Percentiles rank a stretch among this genome's conserved stretches.
phyloP scores from a whole-genome alignment of 495 filamentous ascomycete genomes.

The Jackrogersella minutella region DNA sequence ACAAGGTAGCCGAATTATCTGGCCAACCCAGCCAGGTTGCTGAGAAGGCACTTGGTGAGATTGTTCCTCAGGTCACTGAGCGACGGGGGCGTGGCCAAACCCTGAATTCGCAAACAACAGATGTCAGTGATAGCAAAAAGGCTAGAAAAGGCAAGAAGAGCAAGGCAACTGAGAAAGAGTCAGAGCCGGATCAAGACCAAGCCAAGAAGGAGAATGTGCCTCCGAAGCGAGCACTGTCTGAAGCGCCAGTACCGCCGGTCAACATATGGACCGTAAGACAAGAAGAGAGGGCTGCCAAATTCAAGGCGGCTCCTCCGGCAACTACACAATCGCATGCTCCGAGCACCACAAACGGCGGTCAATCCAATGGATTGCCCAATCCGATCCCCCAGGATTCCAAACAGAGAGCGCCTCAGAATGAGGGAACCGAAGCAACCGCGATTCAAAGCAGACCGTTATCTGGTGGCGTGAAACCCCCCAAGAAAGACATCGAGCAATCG shows the following conservation, averaged over 20 bases:
- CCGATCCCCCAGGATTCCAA: constrained; percentile 10
- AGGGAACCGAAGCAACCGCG: constrained; percentile 13
- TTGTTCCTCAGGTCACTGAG: constrained; percentile 31
- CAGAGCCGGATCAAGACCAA: constrained; percentile 50
- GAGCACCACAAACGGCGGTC: not conserved
- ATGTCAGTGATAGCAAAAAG: constrained; percentile 53
- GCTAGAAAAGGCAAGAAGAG: constrained; percentile 58
- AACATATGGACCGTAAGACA: constrained; percentile 86
- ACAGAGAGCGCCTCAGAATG: constrained; percentile 37
- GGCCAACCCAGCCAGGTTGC: constrained; percentile 20
- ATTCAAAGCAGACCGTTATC: constrained; percentile 18
- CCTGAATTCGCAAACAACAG: constrained; percentile 50
- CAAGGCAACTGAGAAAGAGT: constrained; percentile 54
- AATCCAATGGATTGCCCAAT: constrained; percentile 1
- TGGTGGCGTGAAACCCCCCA: constrained; percentile 55
- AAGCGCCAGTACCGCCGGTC: constrained; percentile 80
- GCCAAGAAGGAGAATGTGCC: constrained; percentile 59
- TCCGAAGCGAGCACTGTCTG: constrained; percentile 71
- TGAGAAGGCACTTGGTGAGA: constrained; percentile 42
- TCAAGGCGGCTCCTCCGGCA: constrained; percentile 56
- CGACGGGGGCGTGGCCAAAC: constrained; percentile 41
- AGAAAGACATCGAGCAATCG: constrained; percentile 61
- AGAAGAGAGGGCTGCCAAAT: constrained; percentile 72
- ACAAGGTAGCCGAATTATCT: constrained; percentile 24
- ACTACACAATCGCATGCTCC: constrained; percentile 14